Base-by-base conservation (phyloP, 2,329 filamentous ascomycete species). In the Alternaria consortialis region DNA sequence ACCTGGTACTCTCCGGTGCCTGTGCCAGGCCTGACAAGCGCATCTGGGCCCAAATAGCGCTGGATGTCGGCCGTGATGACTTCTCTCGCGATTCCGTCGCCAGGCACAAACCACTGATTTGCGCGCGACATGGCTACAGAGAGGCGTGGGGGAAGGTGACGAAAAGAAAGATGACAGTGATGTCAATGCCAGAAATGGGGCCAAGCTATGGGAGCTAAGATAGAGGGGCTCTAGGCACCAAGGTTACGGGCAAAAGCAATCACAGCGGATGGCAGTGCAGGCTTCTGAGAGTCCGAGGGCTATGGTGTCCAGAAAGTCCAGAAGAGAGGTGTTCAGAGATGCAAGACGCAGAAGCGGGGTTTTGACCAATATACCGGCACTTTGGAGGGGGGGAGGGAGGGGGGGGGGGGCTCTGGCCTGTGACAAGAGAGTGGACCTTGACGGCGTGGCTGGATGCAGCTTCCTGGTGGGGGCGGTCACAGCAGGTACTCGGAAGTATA, bases 21-120 rank as follows among this genome's bases (percentile, higher is more conserved):
- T 48, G 74, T 66, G 50, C 82, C 82, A 40, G 83, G 83, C 68
- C 80, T 79, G 44, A 84, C 81, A 58, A 82, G 81, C 50, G 83
- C 83, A 77, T 84, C 82, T 63, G 80, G 81, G 54, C 82, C 83
- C 58, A 84, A 72, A 68, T 84, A 84, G 69, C 82, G 79, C 74
- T 84, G 82, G 67, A 84, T 84, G 74, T 84, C 82, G 66, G 82
- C 81, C 48, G 82, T 82, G 65, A 84, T 84, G 73, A 84, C 82
- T 74, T 84, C 80, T 70, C 83, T 74, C 58, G 82, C 80, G 69
- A 84, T 84, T 73, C 82, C 83, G 48, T 83, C 81, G 63, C 79
- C 82, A 13, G 79, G 78, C 65, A 83, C 78, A 70, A 83, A 84
- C 82, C 82, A 84, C 75, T 83, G 78, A 75, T 80, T 74, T 76